These are phyloP conservation scores for Colletotrichum shisoi DNA, from an alignment of 2,329 filamentous ascomycete species.

Conservation along the genomic window DNA sequence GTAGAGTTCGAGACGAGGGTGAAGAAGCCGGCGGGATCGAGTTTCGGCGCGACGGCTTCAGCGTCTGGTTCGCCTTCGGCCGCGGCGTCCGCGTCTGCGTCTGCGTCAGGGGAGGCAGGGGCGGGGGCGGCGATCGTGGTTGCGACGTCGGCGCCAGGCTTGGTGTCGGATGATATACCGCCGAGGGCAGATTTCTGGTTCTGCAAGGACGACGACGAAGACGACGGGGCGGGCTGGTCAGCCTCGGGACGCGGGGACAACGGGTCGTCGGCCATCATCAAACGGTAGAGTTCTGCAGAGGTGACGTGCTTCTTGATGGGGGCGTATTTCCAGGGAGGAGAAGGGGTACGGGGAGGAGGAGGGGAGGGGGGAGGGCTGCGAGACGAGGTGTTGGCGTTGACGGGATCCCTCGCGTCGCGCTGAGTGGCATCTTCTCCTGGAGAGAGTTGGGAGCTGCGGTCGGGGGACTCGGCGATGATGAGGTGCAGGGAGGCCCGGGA, in stretches of 20 bases:
- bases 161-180: neutral
- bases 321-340: neutral
- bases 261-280: slow-evolving; percentile 36
- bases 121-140: neutral
- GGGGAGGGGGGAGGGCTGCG: neutral
- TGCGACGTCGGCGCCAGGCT: neutral
- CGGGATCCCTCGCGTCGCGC: slow-evolving; percentile 17
- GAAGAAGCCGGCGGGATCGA: slow-evolving; percentile 63
- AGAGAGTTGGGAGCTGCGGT: slow-evolving; percentile 4
- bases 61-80: neutral
- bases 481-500: slow-evolving; percentile 28
- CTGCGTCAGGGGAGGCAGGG: neutral
- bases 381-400: neutral
- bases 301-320: neutral
- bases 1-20: slow-evolving; percentile 79
- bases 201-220: slow-evolving; percentile 23
- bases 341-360: neutral
- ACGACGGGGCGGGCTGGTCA: slow-evolving; percentile 12
- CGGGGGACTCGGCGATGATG: slow-evolving; percentile 27
- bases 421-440: slow-evolving; percentile 33
- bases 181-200: slow-evolving; percentile 15
- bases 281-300: slow-evolving; percentile 9
- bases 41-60: slow-evolving; percentile 20
- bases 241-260: slow-evolving; percentile 27
- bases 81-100: neutral